Evolutionary conservation across 1,284 basidiomycete species (phyloP).

Genomic region (Cystobasidium sp.): DNA sequence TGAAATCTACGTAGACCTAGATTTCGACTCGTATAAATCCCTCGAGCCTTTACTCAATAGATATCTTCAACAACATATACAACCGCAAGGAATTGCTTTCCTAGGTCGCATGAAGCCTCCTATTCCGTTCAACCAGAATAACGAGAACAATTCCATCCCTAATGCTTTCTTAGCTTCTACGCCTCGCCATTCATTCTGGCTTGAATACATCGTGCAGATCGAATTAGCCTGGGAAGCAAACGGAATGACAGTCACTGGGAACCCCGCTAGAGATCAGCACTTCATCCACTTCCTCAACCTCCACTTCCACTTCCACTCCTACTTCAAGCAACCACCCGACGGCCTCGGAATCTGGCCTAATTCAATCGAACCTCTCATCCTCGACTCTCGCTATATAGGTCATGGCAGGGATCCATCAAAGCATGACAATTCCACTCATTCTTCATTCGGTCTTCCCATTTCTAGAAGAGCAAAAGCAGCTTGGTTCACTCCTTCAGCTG

Average conservation of each 20-base stretch:
- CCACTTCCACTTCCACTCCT: no score
- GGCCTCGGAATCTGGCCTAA: conserved; percentile 11
- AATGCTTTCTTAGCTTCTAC: conserved; percentile 44
- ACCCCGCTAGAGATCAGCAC: background rate
- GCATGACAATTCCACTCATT: conserved; percentile 6
- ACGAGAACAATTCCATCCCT: background rate
- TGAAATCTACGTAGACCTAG: conserved; percentile 21
- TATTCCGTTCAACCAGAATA: background rate
- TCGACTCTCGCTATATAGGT: conserved; percentile 27
- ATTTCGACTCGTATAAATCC: conserved; percentile 13
- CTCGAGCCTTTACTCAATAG: background rate
- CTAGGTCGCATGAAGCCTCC: background rate
- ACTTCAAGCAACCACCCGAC: no score
- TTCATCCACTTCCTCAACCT: background rate
- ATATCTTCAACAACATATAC: background rate
- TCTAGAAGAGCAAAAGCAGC: conserved; percentile 11
- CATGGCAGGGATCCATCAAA: conserved; percentile 37
- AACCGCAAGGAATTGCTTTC: background rate
- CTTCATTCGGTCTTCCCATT: background rate
- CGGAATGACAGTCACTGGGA: background rate
- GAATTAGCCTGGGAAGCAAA: conserved; percentile 2
- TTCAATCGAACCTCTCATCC: conserved; percentile 23
- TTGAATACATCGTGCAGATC: background rate
- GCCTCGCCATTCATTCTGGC: conserved; percentile 39
- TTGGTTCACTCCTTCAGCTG: conserved; percentile 22